Base-by-base conservation (phyloP, 345 rosid species). In the Hypericum perforatum region DNA sequence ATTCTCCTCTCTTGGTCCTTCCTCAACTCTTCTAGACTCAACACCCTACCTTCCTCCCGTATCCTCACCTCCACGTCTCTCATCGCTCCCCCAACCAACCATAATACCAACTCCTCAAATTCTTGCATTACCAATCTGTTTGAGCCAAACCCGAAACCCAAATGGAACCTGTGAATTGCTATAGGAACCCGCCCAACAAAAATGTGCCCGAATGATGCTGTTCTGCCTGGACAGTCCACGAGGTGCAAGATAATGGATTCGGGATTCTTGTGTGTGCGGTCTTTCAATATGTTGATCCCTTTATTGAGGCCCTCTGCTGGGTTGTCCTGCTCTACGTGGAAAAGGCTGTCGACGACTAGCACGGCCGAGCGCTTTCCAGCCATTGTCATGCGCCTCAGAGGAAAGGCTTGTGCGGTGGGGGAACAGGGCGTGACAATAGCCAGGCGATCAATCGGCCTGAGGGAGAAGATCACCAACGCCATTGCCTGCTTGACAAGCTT, bases 371-470 rank as follows among this genome's bases (percentile, higher is more conserved):
- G 74, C 65, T 82, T 88, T 7, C 96, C 96, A 14, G 69, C 75
- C 48, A 86, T 75, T 47, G 94, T 82, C 96, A 88, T 88, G 45
- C 96, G 81, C 70, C 80, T 80, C 45, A 84, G 76, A 9, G 96
- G 84, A 57, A 84, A 87, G 57, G 82, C 82, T 7, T 94, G 85
- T 45, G 86, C 74, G 9, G 90, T 87, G 16, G 86, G 78, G 43
- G 94, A 82, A 52, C 86, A 80, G 73, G 80, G 75, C n/a, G 94
- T 82, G 32, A 88, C 96, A 22, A 88, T 77, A 53, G 96, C 74
- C 57, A 88, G 59, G 63, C 96, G 87, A 45, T 88, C 94, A 41
- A 73, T 68, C 0, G 94, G 74, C 43, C 84, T 70, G 65, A 88
- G 82, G 16, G 94, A 82, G 67, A 81, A 82, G 13, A 76, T 85